A percentile compares a stretch with the other conserved stretches of the same genome.
Conservation (phyloP, 169 alveolate species). For the Cyclospora cayetanensis region DNA sequence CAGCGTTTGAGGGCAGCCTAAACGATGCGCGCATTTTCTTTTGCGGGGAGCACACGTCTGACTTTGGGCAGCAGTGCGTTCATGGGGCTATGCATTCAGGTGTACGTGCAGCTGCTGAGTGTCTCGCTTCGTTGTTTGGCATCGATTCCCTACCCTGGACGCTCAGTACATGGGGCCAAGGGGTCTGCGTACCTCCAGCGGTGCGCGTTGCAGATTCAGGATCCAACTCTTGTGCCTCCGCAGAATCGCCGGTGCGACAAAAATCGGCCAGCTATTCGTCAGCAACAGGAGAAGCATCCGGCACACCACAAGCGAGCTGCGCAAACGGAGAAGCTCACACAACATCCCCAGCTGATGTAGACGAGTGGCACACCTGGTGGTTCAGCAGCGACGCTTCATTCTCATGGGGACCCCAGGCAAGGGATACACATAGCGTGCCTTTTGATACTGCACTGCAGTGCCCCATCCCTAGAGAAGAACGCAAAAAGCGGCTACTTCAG, state of each 20-base stretch:
- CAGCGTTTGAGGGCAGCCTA: slow-evolving; percentile 36
- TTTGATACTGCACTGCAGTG: slow-evolving; percentile 9
- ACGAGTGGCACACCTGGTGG: slow-evolving; percentile 47
- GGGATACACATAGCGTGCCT: neutral
- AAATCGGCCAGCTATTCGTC: neutral
- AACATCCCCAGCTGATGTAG: too few species aligned
- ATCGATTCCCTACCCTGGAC: slow-evolving; percentile 46
- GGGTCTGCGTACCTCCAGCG: neutral
- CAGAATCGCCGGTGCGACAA: neutral
- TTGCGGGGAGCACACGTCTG: slow-evolving; percentile 69
- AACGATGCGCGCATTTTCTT: slow-evolving; percentile 22
- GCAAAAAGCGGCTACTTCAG: slow-evolving; percentile 14
- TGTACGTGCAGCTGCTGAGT: slow-evolving; percentile 72
- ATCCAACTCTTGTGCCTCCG: neutral
- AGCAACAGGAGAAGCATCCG: neutral
- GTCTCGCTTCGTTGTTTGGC: slow-evolving; percentile 51
- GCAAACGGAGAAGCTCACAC: neutral
- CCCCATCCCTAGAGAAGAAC: slow-evolving; percentile 2
- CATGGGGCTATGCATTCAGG: slow-evolving; percentile 72
- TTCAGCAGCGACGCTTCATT: slow-evolving; percentile 27
- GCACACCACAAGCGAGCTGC: neutral
- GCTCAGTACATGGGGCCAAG: neutral
- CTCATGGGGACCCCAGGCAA: slow-evolving; percentile 10
- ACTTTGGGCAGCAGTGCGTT: slow-evolving; percentile 63
- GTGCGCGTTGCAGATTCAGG: neutral